phyloP scores from a whole-genome alignment of 345 rosid genomes.

The Linum trigynum region DNA sequence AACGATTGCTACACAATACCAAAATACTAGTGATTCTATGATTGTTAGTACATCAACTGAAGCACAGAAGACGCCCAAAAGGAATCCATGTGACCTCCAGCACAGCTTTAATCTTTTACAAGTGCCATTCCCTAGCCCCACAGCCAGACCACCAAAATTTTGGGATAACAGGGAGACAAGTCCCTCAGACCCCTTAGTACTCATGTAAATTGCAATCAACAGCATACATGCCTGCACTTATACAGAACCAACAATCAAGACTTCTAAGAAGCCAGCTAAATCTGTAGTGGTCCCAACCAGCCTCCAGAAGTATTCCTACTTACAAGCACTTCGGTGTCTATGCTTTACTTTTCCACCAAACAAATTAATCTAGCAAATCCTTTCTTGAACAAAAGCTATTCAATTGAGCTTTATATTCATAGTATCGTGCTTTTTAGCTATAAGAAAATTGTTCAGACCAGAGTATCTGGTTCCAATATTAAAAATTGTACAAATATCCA shows the following conservation, averaged over 20 bases:
- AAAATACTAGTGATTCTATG: conserved; percentile 52
- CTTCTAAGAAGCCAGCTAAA: too few species aligned
- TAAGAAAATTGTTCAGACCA: background rate
- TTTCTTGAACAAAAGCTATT: too few species aligned
- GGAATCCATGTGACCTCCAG: background rate
- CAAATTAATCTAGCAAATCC: too few species aligned
- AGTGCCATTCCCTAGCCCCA: background rate
- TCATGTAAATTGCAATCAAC: conserved; percentile 78
- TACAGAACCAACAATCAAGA: background rate
- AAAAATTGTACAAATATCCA: too few species aligned
- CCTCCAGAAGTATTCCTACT: background rate
- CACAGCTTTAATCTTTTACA: background rate
- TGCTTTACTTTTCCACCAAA: background rate
- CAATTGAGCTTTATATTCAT: background rate
- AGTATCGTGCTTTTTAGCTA: background rate
- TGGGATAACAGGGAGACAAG: conserved; percentile 18
- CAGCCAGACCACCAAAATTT: too few species aligned
- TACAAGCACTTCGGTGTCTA: background rate
- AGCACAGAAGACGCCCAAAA: background rate
- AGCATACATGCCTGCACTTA: background rate
- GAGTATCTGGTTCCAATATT: background rate
- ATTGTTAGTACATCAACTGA: background rate
- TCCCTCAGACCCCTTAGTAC: conserved; percentile 91
- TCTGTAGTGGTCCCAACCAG: background rate
- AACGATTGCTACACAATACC: background rate